phyloP scores from a whole-genome alignment of 768 basidiomycete species.

The Mycena amicta region DNA sequence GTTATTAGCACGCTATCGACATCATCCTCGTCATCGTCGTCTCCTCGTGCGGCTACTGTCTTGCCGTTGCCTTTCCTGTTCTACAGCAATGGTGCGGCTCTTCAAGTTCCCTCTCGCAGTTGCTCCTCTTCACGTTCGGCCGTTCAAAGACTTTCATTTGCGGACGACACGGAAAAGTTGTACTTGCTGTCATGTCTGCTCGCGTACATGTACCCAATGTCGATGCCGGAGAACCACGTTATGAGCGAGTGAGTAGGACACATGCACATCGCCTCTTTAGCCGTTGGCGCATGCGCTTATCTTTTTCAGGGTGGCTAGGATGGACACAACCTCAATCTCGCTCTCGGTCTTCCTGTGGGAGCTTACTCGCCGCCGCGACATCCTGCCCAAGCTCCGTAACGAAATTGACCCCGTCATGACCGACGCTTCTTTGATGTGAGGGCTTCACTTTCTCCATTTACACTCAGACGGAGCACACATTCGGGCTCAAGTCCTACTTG shows the following conservation, averaged over 20 bases:
- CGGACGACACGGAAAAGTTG: conserved; percentile 24
- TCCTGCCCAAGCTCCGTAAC: conserved; percentile 65
- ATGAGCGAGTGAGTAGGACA: conserved; percentile 85
- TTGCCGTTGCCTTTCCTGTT: conserved; percentile 31
- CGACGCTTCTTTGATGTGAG: too few relatives aligned
- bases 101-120: too few relatives aligned
- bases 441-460: too few relatives aligned
- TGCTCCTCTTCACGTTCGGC: conserved; percentile 14
- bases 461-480: too few relatives aligned
- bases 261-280: conserved; percentile 47
- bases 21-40: conserved; percentile 66
- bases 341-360: conserved; percentile 81
- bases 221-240: conserved; percentile 71
- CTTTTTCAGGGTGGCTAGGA: conserved; percentile 68
- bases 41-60: conserved; percentile 70
- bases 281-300: not conserved
- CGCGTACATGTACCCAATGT: conserved; percentile 57
- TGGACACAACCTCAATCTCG: conserved; percentile 76
- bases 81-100: conserved; percentile 6
- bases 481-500: too few relatives aligned
- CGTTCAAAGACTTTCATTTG: conserved; percentile 17
- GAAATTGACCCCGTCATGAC: conserved; percentile 77
- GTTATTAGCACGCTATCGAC: conserved; percentile 65
- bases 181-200: conserved; percentile 70
- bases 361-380: conserved; percentile 70